phyloP scores from a whole-genome alignment of 73 alveolate genomes.

The Paramecium sonneborni region DNA sequence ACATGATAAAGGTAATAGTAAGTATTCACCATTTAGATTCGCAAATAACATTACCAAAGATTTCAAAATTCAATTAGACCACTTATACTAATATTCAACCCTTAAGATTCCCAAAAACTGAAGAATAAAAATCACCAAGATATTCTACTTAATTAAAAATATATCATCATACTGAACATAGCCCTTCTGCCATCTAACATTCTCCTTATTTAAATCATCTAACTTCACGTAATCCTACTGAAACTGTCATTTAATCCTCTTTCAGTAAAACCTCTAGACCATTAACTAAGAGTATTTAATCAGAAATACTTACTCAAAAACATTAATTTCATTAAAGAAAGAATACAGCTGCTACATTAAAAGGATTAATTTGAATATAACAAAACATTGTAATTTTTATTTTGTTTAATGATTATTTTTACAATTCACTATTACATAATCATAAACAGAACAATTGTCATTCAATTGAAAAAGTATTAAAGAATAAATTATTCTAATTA shows the following conservation, averaged over 20 bases:
- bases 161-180: background rate
- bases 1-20: background rate
- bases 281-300: background rate
- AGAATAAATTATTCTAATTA: background rate
- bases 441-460: background rate
- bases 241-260: background rate
- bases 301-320: background rate
- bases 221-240: background rate
- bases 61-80: background rate
- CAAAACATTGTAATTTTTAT: background rate
- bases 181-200: background rate
- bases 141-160: background rate
- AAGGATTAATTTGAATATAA: conserved; percentile 15
- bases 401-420: conserved; percentile 6
- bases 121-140: background rate
- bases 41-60: background rate
- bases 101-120: background rate
- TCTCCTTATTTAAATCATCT: conserved; percentile 13
- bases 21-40: background rate
- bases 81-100: background rate
- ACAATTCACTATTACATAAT: background rate
- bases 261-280: background rate
- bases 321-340: background rate
- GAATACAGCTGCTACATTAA: conserved; percentile 23
- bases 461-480: background rate